These are phyloP conservation scores for Arabis alpina DNA, from an alignment of 345 rosid species.

Conservation along the genomic window DNA sequence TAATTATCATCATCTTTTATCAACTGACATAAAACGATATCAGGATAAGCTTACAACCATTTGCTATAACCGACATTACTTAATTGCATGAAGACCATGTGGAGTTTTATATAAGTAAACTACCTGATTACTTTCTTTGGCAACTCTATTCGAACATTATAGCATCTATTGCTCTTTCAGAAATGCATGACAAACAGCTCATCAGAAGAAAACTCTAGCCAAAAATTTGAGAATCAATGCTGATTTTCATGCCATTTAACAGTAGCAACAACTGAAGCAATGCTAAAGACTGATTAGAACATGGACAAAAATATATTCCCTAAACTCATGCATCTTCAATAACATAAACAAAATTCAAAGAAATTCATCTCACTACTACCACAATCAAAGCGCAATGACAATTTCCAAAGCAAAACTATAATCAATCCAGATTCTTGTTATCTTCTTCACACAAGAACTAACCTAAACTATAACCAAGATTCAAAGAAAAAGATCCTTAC, in stretches of 20 bases:
- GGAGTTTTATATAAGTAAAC: not conserved
- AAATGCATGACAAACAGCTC: slow-evolving; percentile 1
- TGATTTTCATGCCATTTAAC: not conserved
- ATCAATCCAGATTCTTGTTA: not conserved
- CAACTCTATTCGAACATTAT: not conserved
- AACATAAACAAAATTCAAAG: not conserved
- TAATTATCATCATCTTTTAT: not conserved
- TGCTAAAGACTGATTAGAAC: not conserved
- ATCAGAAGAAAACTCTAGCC: not conserved
- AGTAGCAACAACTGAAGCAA: slow-evolving; percentile 10
- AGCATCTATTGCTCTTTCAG: slow-evolving; percentile 3
- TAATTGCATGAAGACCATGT: not conserved
- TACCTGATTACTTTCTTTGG: slow-evolving; percentile 1
- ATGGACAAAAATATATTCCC: not conserved
- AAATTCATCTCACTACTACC: not conserved
- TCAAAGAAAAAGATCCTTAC: slow-evolving; percentile 45
- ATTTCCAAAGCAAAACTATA: not conserved
- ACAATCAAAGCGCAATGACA: not conserved
- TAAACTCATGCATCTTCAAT: not conserved
- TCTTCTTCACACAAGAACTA: slow-evolving; percentile 14
- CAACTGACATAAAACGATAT: slow-evolving; percentile 17
- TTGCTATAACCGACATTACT: not conserved
- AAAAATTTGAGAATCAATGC: not conserved
- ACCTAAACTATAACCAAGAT: slow-evolving; percentile 21
- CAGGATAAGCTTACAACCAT: slow-evolving; percentile 15